phyloP scores from a whole-genome alignment of 495 filamentous ascomycete species.

The Aspergillus coremiiformis region DNA sequence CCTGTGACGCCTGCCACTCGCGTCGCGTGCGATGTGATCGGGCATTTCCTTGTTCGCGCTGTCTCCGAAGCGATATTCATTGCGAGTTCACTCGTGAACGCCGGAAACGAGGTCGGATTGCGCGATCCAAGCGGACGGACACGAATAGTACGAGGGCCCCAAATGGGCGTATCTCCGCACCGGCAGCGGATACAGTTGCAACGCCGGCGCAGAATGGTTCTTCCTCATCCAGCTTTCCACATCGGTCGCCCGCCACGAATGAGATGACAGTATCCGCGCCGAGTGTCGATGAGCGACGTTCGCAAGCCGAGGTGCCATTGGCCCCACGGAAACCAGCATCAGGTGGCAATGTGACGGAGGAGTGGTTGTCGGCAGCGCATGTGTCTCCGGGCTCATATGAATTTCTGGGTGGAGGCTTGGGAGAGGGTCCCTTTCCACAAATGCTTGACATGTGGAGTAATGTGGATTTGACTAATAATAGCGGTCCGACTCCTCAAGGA shows the following conservation, averaged over 20 bases:
- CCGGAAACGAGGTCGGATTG: slow-evolving; percentile 40
- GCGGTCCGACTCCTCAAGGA: slow-evolving; percentile 11
- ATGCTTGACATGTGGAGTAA: slow-evolving; percentile 35
- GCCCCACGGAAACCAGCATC: slow-evolving; percentile 12
- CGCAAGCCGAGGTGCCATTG: slow-evolving; percentile 15
- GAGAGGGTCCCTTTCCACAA: slow-evolving; percentile 28
- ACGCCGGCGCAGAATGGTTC: slow-evolving; percentile 25
- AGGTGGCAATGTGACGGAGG: slow-evolving; percentile 27
- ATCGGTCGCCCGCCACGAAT: slow-evolving; percentile 30
- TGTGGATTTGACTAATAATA: slow-evolving; percentile 22
- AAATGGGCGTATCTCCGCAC: slow-evolving; percentile 1
- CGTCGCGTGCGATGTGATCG: slow-evolving; percentile 45
- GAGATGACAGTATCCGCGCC: slow-evolving; percentile 27
- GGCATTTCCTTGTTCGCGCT: slow-evolving; percentile 41
- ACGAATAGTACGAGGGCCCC: slow-evolving; percentile 6
- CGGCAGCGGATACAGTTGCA: slow-evolving; percentile 6
- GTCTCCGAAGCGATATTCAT: slow-evolving; percentile 34
- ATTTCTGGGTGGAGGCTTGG: slow-evolving; percentile 18
- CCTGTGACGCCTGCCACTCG: slow-evolving; percentile 40
- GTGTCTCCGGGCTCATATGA: slow-evolving; percentile 36
- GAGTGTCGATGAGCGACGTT: slow-evolving; percentile 29
- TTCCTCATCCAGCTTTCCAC: slow-evolving; percentile 21
- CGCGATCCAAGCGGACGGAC: slow-evolving; percentile 24
- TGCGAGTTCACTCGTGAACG: slow-evolving; percentile 43
- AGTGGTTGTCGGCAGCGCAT: slow-evolving; percentile 36